These are phyloP conservation scores for Dicorynia guianensis DNA, from an alignment of 306 rosid species.

Conservation along the genomic window DNA sequence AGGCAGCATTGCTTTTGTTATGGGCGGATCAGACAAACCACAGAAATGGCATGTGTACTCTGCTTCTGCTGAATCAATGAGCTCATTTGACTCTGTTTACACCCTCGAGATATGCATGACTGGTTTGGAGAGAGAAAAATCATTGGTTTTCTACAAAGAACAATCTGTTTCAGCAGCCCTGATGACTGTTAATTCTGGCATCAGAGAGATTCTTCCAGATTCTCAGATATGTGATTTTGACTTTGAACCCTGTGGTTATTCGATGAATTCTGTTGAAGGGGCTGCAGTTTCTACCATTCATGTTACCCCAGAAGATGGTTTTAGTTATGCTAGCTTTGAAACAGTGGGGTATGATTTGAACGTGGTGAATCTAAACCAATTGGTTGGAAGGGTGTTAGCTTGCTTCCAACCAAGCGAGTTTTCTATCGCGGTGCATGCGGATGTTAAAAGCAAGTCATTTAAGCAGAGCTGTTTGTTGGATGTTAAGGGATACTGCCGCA, in stretches of 20 bases:
- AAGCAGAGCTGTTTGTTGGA: constrained; percentile 47
- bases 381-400: constrained; percentile 57
- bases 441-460: constrained; percentile 48
- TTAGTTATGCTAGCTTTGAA: constrained; percentile 77
- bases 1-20: constrained; percentile 64
- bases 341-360: constrained; percentile 66
- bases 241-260: constrained; percentile 76
- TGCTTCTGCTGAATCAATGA: constrained; percentile 52
- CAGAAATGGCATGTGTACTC: constrained; percentile 77
- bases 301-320: constrained; percentile 64
- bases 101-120: constrained; percentile 81
- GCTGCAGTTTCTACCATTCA: constrained; percentile 73
- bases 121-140: constrained; percentile 59
- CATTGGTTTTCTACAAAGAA: constrained; percentile 60
- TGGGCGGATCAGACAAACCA: constrained; percentile 52
- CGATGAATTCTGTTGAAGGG: constrained; percentile 72
- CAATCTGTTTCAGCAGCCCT: constrained; percentile 52
- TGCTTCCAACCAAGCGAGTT: constrained; percentile 69
- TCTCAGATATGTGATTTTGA: constrained; percentile 72
- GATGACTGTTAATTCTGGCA: constrained; percentile 69
- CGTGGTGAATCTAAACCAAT: constrained; percentile 34
- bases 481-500: constrained; percentile 63
- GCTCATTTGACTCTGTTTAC: constrained; percentile 40
- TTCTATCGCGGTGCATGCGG: constrained; percentile 64
- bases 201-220: constrained; percentile 67